Evolutionary conservation across 2,329 filamentous ascomycete genomes (phyloP).

Genomic region (Cercospora nicotianae): DNA sequence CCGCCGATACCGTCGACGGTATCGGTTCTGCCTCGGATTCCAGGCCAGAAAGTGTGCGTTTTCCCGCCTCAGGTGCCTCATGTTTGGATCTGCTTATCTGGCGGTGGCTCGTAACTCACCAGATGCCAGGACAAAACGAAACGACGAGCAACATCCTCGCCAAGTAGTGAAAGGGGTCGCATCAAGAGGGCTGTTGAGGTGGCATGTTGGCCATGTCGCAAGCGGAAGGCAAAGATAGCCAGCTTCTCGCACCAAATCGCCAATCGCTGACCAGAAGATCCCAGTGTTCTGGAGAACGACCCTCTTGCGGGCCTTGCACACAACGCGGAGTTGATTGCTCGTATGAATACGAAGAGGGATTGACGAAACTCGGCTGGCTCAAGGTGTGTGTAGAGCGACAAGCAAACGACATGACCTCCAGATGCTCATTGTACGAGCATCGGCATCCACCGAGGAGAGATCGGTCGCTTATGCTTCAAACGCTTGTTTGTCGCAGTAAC

Average conservation of each 20-base stretch:
- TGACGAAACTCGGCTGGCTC: constrained; percentile 22
- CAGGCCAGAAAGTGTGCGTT: background rate
- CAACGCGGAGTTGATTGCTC: constrained; percentile 22
- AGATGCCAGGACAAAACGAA: background rate
- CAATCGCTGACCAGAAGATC: background rate
- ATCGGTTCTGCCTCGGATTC: background rate
- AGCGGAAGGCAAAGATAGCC: constrained; percentile 23
- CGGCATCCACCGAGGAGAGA: background rate
- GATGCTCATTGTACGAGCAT: background rate
- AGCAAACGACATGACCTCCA: background rate
- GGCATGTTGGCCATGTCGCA: constrained; percentile 30
- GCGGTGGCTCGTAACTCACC: background rate
- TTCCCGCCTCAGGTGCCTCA: background rate
- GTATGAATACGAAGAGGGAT: constrained; percentile 28
- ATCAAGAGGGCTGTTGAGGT: constrained; percentile 26
- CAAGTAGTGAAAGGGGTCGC: background rate
- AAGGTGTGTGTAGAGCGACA: constrained; percentile 1
- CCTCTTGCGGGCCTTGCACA: constrained; percentile 21
- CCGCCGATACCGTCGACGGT: background rate
- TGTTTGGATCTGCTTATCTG: background rate
- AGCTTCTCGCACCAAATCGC: background rate
- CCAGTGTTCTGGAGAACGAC: constrained; percentile 19
- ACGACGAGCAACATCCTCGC: constrained; percentile 3
- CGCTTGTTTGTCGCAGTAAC: background rate
- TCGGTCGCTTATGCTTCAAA: background rate